phyloP scores from a whole-genome alignment of 2,329 filamentous ascomycete species.

The Tothia fuscella region DNA sequence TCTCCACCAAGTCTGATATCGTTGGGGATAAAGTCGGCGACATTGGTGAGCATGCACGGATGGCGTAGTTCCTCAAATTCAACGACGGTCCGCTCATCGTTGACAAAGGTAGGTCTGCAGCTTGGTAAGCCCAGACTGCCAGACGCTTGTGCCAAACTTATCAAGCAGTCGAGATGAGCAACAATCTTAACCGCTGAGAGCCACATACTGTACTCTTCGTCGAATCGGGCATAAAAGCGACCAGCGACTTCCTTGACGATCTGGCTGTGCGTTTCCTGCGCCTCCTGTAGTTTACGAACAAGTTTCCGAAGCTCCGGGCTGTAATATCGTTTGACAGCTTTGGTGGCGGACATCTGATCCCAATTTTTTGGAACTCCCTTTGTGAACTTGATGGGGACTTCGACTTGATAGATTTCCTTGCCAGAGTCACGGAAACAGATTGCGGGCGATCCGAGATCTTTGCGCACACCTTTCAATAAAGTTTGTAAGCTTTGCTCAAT shows the following conservation, averaged over 20 bases:
- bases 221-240: conserved; percentile 78
- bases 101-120: conserved; percentile 79
- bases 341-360: conserved; percentile 94
- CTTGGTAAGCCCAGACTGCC: conserved; percentile 71
- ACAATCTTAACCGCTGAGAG: conserved; percentile 80
- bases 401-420: conserved; percentile 94
- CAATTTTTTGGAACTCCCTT: conserved; percentile 63
- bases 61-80: conserved; percentile 88
- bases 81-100: conserved; percentile 73
- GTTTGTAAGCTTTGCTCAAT: conserved; percentile 62
- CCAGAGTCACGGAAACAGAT: conserved; percentile 57
- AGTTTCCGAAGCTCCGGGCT: conserved; percentile 70
- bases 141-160: conserved; percentile 85
- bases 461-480: conserved; percentile 59
- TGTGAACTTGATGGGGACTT: conserved; percentile 75
- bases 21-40: conserved; percentile 93
- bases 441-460: conserved; percentile 59
- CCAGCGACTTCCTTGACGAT: conserved; percentile 76
- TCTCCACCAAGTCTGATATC: conserved; percentile 78
- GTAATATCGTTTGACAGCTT: conserved; percentile 86
- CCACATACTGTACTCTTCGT: conserved; percentile 76
- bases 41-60: conserved; percentile 82
- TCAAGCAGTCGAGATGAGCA: conserved; percentile 85
- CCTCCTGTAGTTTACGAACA: conserved; percentile 81
- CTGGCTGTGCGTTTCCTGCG: conserved; percentile 85